Base-by-base conservation (phyloP, 73 alveolate species). In the Stentor roeselii region DNA sequence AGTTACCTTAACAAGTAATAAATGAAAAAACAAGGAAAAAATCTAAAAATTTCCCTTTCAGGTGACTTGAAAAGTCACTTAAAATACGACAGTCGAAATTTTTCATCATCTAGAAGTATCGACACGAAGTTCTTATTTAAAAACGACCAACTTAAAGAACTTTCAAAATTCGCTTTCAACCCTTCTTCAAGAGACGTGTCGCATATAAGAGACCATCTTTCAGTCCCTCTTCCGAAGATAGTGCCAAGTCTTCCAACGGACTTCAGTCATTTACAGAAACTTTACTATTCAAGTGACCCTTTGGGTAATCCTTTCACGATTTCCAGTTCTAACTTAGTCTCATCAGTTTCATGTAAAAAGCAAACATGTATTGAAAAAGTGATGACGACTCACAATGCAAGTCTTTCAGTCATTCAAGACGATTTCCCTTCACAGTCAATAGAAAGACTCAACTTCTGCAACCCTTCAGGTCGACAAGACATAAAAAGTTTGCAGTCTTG, bases 401-500 rank as follows among this genome's bases (percentile, higher is more conserved):
- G 80, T 27, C 42, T 11, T 6, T 50, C 67, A 11, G 30, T 21
- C 6, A 50, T 50, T 11, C 21, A 50, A 6, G 67, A 50, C 6
- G 67, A 50, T 50, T 50, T 50, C 67, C 67, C 67, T 21, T 21
- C 67, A 11, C 30, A 50, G 6, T 50, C 67, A 11, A 50, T 50
- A 11, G 80, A 67, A 67, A 67, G 37, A 34, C 0, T 67, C 11
- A 32, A 67, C 34, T 34, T 67, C 21, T 36, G 80, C 3, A 67
- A 67, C 37, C 80, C 80, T 67, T 15, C 80, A 67, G 80, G 80
- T 21, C 37, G 80, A 32, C 80, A 67, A 67, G 80, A 67, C 2
- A 32, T 67, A 15, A 32, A 67, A 67, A 30, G 14, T 1, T 32
- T 67, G 41, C n/a, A 67, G 0, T 11, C 21, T 27, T 67, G 80